Conservation (phyloP, 2,329 filamentous ascomycete genomes). For the Xylaria sp. region DNA sequence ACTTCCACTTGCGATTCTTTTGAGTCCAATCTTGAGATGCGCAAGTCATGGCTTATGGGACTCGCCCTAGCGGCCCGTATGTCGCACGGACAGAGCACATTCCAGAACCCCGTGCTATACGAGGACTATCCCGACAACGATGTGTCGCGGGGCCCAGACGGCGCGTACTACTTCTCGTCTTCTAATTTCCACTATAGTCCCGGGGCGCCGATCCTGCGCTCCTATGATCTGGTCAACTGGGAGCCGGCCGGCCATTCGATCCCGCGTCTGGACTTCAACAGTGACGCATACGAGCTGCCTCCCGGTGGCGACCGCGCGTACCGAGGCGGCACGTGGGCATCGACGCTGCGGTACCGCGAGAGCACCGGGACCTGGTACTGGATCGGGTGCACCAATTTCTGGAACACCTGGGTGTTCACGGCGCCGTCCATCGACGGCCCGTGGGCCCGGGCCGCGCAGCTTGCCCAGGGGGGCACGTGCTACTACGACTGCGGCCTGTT, state of each 20-base stretch:
- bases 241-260: background rate
- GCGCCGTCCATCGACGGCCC: background rate
- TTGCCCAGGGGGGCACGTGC: background rate
- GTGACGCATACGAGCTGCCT: background rate
- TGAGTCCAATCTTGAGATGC: background rate
- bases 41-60: background rate
- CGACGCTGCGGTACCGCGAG: background rate
- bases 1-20: background rate
- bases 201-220: background rate
- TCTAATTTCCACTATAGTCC: conserved; percentile 1
- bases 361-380: background rate
- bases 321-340: background rate
- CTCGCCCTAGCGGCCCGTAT: background rate
- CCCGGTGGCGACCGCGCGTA: background rate
- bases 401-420: background rate
- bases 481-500: background rate
- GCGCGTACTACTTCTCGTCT: background rate
- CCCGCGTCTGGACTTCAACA: background rate
- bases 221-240: background rate
- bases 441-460: background rate
- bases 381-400: background rate
- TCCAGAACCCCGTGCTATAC: background rate
- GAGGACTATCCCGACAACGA: background rate
- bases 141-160: background rate
- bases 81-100: background rate